Percentiles rank a stretch among this genome's conserved stretches.
These are phyloP conservation scores for Echinosophora koreensis DNA, from an alignment of 306 rosid species.

Conservation along the genomic window DNA sequence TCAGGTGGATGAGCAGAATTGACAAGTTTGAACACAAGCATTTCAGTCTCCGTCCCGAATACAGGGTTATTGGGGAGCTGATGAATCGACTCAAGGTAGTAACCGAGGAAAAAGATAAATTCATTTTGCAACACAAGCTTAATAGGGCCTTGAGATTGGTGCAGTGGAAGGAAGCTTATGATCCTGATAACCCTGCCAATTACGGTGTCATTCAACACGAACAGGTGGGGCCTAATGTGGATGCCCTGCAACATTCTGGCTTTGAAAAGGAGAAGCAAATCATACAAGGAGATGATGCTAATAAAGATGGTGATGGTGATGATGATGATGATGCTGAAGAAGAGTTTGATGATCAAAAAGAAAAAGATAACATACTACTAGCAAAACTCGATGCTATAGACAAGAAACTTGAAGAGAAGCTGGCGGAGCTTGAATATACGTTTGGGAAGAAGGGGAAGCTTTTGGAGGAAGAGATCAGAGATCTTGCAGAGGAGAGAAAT, in stretches of 20 bases:
- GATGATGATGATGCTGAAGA: conserved; percentile 68
- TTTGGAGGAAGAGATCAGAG: conserved; percentile 91
- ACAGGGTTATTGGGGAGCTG: conserved; percentile 89
- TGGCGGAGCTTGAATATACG: conserved; percentile 84
- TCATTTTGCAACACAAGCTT: conserved; percentile 78
- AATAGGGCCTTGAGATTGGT: conserved; percentile 89
- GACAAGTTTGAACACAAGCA: conserved; percentile 86
- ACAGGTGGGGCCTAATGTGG: conserved; percentile 57
- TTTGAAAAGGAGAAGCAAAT: conserved; percentile 60
- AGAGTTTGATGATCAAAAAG: conserved; percentile 94
- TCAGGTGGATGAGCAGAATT: conserved; percentile 80
- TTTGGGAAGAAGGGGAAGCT: conserved; percentile 93
- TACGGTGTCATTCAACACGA: conserved; percentile 72
- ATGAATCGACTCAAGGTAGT: conserved; percentile 77
- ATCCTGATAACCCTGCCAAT: conserved; percentile 88
- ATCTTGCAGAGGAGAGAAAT: conserved; percentile 98
- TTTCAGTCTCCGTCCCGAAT: conserved; percentile 73
- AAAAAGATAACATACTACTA: conserved; percentile 75
- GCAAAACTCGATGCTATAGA: conserved; percentile 87
- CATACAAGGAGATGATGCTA: conserved; percentile 53
- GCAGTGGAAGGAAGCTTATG: conserved; percentile 88
- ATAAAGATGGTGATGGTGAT: conserved; percentile 47
- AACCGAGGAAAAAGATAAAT: conserved; percentile 77
- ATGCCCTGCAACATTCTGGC: conserved; percentile 61
- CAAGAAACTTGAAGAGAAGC: conserved; percentile 85